Percentiles rank a stretch among this genome's conserved stretches.
These are phyloP conservation scores for Nakaseomyces sp. DNA, from an alignment of 1,139 yeast genomes.

Conservation along the genomic window DNA sequence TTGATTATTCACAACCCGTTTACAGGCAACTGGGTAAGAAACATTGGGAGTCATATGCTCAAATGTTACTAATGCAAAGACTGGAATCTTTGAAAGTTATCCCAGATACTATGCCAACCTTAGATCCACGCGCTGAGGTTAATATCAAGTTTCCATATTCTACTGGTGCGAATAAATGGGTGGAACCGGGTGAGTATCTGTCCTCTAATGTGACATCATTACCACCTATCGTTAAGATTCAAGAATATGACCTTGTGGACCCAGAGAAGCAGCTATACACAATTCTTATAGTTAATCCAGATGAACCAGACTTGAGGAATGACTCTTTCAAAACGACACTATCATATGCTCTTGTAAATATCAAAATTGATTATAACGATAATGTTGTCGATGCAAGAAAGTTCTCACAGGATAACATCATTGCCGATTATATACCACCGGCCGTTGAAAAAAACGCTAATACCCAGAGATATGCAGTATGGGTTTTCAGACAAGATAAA, in stretches of 20 bases:
- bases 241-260: conserved; percentile 56
- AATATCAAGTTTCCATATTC: conserved; percentile 65
- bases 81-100: conserved; percentile 76
- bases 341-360: conserved; percentile 71
- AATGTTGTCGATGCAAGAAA: conserved; percentile 49
- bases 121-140: conserved; percentile 75
- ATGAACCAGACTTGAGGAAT: conserved; percentile 64
- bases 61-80: conserved; percentile 49
- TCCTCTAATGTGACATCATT: conserved; percentile 64
- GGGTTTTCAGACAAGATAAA: conserved; percentile 74
- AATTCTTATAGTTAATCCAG: conserved; percentile 80
- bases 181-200: conserved; percentile 68
- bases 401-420: conserved; percentile 33
- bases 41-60: conserved; percentile 62
- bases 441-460: conserved; percentile 84
- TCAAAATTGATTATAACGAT: conserved; percentile 51
- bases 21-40: conserved; percentile 60
- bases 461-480: conserved; percentile 72
- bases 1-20: conserved; percentile 70
- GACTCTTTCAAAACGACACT: conserved; percentile 67
- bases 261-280: conserved; percentile 48
- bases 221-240: conserved; percentile 68
- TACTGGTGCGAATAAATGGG: conserved; percentile 52
- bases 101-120: conserved; percentile 89
- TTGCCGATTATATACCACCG: conserved; percentile 63